Conservation (phyloP, 1,284 basidiomycete species). For the Agaricales sp. region DNA sequence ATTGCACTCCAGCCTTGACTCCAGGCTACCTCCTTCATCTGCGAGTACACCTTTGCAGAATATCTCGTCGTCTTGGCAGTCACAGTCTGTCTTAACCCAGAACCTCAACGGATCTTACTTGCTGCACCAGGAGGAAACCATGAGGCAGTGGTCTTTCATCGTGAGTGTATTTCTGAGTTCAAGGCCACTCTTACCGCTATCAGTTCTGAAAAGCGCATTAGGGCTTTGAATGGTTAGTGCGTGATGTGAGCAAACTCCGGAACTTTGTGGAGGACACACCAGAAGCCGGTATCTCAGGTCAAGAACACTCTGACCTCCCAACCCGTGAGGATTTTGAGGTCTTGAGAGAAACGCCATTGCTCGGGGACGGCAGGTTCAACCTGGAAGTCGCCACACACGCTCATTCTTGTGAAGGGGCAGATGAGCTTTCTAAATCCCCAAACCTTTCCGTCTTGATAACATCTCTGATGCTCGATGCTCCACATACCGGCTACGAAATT, state of each 20-base stretch:
- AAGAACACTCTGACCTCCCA: constrained; percentile 1
- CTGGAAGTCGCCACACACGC: constrained; percentile 1
- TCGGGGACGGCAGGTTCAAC: constrained; percentile 5
- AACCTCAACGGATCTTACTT: constrained; percentile 1
- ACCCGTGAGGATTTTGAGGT: constrained; percentile 2
- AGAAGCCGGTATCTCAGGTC: constrained; percentile 38
- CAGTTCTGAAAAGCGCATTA: constrained; percentile 16
- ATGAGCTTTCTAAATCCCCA: constrained; percentile 17
- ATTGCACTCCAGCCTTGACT: constrained; percentile 7
- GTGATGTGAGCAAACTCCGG: constrained; percentile 41
- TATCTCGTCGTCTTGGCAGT: not conserved
- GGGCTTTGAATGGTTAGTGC: constrained; percentile 62
- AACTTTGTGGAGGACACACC: constrained; percentile 45
- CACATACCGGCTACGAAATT: constrained; percentile 48
- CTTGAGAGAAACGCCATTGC: not conserved
- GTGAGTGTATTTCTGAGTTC: constrained; percentile 22
- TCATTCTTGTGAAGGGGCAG: constrained; percentile 14
- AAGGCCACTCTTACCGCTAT: constrained; percentile 2
- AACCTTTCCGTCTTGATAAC: constrained; percentile 58
- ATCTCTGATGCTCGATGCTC: constrained; percentile 50
- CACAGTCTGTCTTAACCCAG: not conserved
- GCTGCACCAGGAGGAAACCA: constrained; percentile 29
- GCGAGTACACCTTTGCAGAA: not conserved
- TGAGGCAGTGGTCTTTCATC: constrained; percentile 51
- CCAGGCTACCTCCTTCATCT: not conserved